Evolutionary conservation across 2,329 filamentous ascomycete genomes (phyloP).

Genomic region (Aspergillus calidoustus): DNA sequence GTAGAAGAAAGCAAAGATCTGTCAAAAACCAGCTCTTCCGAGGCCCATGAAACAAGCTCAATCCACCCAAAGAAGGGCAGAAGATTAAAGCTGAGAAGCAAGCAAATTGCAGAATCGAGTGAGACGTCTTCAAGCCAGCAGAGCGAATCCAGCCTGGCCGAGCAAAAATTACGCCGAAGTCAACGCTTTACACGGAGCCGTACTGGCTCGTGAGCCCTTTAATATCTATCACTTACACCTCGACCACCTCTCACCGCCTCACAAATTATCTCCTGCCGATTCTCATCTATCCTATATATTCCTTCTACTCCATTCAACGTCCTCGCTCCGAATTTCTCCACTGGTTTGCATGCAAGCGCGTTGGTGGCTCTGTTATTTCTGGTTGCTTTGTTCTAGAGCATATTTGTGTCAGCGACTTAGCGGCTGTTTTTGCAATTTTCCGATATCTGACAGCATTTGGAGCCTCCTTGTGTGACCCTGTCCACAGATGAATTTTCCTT

Average conservation of each 20-base stretch:
- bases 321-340: conserved; percentile 9
- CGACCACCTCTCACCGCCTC: neutral
- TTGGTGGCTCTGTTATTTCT: conserved; percentile 16
- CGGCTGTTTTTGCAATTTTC: conserved; percentile 15
- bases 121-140: conserved; percentile 20
- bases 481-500: conserved; percentile 5
- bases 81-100: conserved; percentile 16
- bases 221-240: conserved; percentile 2
- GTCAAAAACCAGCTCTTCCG: conserved; percentile 16
- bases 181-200: conserved; percentile 25
- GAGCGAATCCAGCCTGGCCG: conserved; percentile 20
- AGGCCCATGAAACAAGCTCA: conserved; percentile 12
- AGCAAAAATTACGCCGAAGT: conserved; percentile 27
- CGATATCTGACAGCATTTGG: conserved; percentile 17
- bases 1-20: conserved; percentile 6
- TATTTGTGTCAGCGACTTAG: conserved; percentile 21
- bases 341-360: conserved; percentile 23
- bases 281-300: neutral
- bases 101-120: conserved; percentile 12
- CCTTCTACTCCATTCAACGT: conserved; percentile 6
- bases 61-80: conserved; percentile 12
- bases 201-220: conserved; percentile 18
- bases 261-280: neutral
- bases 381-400: conserved; percentile 15
- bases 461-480: conserved; percentile 6